A percentile compares a stretch with the other conserved stretches of the same genome.
Evolutionary conservation across 345 rosid genomes (phyloP).

Genomic region (Acer campestre): DNA sequence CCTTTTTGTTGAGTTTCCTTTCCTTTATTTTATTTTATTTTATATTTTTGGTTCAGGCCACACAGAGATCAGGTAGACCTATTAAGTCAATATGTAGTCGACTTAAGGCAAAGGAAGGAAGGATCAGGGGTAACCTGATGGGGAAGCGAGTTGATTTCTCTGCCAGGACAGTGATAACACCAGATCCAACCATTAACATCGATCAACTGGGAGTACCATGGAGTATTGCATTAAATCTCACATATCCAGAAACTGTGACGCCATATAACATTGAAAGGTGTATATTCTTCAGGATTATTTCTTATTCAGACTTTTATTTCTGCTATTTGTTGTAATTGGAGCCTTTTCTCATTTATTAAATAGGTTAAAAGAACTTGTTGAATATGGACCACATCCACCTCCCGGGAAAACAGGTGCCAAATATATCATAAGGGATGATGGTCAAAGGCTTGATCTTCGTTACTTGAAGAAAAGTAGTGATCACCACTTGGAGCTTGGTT

Average conservation of each 20-base stretch:
- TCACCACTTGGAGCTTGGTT: slow-evolving; percentile 98
- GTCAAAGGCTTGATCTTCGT: slow-evolving; percentile 97
- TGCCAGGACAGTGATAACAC: slow-evolving; percentile 97
- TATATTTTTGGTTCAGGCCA: slow-evolving; percentile 60
- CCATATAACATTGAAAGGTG: slow-evolving; percentile 96
- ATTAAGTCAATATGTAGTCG: slow-evolving; percentile 95
- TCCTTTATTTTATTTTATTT: neutral
- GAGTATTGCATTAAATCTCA: slow-evolving; percentile 95
- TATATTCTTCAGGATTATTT: neutral
- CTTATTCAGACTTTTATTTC: neutral
- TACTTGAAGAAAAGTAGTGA: slow-evolving; percentile 98
- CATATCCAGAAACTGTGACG: slow-evolving; percentile 95
- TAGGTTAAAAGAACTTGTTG: slow-evolving; percentile 95
- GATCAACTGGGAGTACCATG: slow-evolving; percentile 97
- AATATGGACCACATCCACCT: slow-evolving; percentile 97
- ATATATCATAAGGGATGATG: slow-evolving; percentile 96
- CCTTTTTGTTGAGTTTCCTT: slow-evolving; percentile 18
- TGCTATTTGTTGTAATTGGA: slow-evolving; percentile 1
- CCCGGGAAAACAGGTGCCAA: slow-evolving; percentile 98
- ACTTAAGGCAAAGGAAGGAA: slow-evolving; percentile 97
- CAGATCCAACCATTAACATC: slow-evolving; percentile 95
- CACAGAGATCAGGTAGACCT: slow-evolving; percentile 98
- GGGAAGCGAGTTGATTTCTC: slow-evolving; percentile 99
- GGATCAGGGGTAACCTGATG: slow-evolving; percentile 96
- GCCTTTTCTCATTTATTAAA: slow-evolving; percentile 12